phyloP scores from a whole-genome alignment of 2,329 filamentous ascomycete genomes.

The Aspergillus transmontanensis region DNA sequence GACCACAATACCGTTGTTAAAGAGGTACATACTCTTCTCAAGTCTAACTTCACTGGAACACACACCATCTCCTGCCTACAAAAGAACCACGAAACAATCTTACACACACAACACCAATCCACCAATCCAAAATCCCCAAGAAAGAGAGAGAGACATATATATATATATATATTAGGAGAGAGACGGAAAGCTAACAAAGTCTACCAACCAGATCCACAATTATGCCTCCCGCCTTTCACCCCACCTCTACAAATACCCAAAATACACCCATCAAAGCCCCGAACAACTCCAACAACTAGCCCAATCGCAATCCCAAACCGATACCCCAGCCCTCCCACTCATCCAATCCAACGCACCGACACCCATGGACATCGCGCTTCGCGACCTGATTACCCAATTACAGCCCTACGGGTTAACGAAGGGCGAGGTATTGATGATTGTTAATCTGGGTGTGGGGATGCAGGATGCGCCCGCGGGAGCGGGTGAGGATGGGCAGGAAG shows the following conservation, averaged over 20 bases:
- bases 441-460: constrained; percentile 49
- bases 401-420: constrained; percentile 48
- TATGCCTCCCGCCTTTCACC: constrained; percentile 44
- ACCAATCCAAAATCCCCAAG: no score
- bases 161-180: neutral
- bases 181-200: neutral
- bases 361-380: constrained; percentile 40
- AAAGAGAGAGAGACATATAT: no score
- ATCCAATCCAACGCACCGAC: constrained; percentile 26
- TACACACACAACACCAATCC: neutral
- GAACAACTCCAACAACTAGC: constrained; percentile 19
- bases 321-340: neutral
- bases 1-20: constrained; percentile 51
- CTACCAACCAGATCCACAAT: constrained; percentile 41
- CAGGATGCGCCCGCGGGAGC: constrained; percentile 7
- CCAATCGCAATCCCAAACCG: constrained; percentile 3
- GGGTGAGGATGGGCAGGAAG: constrained; percentile 1
- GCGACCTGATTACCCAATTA: constrained; percentile 38
- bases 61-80: no score
- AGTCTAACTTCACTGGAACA: no score
- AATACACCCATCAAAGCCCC: constrained; percentile 27
- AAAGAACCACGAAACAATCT: neutral
- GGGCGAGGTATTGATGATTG: constrained; percentile 49
- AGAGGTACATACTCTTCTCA: constrained; percentile 36
- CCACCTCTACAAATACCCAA: constrained; percentile 42